These are phyloP conservation scores for Periconia sp. DNA, from an alignment of 2,329 filamentous ascomycete genomes.

Conservation along the genomic window DNA sequence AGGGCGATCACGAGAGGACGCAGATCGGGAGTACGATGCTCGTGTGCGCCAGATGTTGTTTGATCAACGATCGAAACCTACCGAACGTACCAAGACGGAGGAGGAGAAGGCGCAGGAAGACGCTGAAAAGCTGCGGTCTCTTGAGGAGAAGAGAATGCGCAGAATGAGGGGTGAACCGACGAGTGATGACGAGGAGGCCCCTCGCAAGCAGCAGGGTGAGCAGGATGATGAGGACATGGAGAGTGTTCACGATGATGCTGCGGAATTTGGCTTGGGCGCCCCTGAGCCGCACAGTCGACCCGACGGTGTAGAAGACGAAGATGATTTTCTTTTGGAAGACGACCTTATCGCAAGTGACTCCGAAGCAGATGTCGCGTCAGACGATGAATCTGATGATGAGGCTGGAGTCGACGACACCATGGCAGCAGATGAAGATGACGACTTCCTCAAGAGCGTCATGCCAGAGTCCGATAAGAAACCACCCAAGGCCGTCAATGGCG, in stretches of 20 bases:
- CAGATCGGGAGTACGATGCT: constrained; percentile 86
- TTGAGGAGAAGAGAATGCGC: constrained; percentile 79
- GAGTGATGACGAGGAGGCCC: constrained; percentile 65
- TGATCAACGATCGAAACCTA: constrained; percentile 82
- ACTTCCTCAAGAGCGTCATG: constrained; percentile 51
- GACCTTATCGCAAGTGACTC: constrained; percentile 83
- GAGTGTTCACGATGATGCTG: constrained; percentile 56
- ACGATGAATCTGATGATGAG: constrained; percentile 29
- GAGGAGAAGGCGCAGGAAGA: constrained; percentile 63
- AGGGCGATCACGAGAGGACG: constrained; percentile 63
- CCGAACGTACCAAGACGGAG: constrained; percentile 77
- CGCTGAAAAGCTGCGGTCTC: constrained; percentile 71
- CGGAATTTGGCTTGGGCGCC: constrained; percentile 63
- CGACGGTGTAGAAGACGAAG: constrained; percentile 75
- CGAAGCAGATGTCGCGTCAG: constrained; percentile 42
- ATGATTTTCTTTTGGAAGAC: constrained; percentile 89
- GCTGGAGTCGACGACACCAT: constrained; percentile 39
- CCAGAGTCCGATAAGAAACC: constrained; percentile 24
- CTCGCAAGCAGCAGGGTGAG: constrained; percentile 34
- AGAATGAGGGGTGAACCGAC: constrained; percentile 87
- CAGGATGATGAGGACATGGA: constrained; percentile 42
- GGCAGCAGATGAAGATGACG: constrained; percentile 51
- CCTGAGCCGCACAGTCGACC: constrained; percentile 51
- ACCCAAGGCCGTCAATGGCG: constrained; percentile 43
- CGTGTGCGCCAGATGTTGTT: constrained; percentile 78